Conservation (phyloP, 352 stramenopile species). For the Phytophthora multivora region DNA sequence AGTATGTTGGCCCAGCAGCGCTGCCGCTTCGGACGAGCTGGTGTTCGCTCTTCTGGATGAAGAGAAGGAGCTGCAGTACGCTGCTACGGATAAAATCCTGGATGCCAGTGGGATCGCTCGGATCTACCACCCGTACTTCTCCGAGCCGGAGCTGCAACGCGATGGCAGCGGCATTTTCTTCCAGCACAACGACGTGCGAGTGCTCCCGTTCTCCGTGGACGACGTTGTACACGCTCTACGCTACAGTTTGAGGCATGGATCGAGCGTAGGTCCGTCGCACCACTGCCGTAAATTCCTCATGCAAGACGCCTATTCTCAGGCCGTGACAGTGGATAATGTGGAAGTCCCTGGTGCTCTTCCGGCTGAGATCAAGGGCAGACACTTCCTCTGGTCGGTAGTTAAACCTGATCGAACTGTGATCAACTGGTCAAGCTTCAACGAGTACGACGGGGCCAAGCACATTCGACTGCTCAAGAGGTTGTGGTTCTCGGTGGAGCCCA, state of each 20-base stretch:
- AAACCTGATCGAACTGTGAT: conserved; percentile 22
- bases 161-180: conserved; percentile 14
- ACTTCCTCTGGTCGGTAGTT: conserved; percentile 27
- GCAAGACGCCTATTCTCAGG: conserved; percentile 18
- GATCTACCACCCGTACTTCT: conserved; percentile 28
- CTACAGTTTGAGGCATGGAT: conserved; percentile 24
- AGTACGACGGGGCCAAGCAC: conserved; percentile 27
- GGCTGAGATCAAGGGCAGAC: conserved; percentile 15
- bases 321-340: conserved; percentile 31
- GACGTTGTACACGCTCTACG: conserved; percentile 15
- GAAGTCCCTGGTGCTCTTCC: conserved; percentile 16
- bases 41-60: conserved; percentile 38
- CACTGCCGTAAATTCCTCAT: conserved; percentile 26
- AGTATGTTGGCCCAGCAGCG: conserved; percentile 26
- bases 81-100: conserved; percentile 26
- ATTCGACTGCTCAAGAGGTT: conserved; percentile 27
- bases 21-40: conserved; percentile 27
- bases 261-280: conserved; percentile 14
- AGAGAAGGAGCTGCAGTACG: conserved; percentile 31
- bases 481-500: conserved; percentile 30
- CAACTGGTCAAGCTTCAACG: conserved; percentile 33
- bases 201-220: conserved; percentile 23
- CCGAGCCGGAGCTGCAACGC: conserved; percentile 13
- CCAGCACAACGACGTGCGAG: conserved; percentile 30
- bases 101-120: conserved; percentile 24